Percentiles rank a stretch among this genome's conserved stretches.
phyloP scores from a whole-genome alignment of 768 basidiomycete species.

The Leccinum sublutescens region DNA sequence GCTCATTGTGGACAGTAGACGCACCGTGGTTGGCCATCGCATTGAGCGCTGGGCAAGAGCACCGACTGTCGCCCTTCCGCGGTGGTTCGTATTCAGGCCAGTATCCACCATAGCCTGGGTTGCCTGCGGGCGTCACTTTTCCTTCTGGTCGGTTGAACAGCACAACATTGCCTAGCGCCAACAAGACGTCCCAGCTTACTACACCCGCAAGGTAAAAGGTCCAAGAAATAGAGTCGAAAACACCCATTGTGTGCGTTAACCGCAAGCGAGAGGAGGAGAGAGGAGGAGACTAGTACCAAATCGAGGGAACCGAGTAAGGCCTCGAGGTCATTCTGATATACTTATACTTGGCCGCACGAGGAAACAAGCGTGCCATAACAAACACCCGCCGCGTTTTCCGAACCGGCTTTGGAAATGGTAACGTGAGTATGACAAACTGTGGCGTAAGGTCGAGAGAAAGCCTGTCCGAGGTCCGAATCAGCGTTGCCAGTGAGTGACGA shows the following conservation, averaged over 20 bases:
- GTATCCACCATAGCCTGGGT: constrained; percentile 57
- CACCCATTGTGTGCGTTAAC: constrained; percentile 10
- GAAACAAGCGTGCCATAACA: neutral
- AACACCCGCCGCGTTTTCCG: neutral
- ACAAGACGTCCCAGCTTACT: constrained; percentile 20
- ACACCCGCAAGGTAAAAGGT: constrained; percentile 9
- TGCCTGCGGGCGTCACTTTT: constrained; percentile 52
- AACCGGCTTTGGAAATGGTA: neutral
- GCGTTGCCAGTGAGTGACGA: neutral
- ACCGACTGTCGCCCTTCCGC: constrained; percentile 62
- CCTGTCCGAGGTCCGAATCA: neutral
- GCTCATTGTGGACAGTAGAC: neutral
- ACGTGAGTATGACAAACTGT: neutral
- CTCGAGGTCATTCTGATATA: constrained; percentile 3
- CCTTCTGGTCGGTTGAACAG: constrained; percentile 37
- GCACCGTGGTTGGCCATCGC: constrained; percentile 85
- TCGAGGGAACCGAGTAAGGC: neutral
- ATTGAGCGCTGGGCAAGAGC: constrained; percentile 74
- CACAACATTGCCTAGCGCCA: constrained; percentile 22
- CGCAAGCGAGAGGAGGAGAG: neutral
- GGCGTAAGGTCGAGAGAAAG: neutral
- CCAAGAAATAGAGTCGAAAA: constrained; percentile 11
- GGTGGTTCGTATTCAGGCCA: constrained; percentile 71
- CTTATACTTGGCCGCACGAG: neutral
- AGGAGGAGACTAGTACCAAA: constrained; percentile 25